These are phyloP conservation scores for Fragilaria crotonensis DNA, from an alignment of 108 stramenopile species.

Conservation along the genomic window DNA sequence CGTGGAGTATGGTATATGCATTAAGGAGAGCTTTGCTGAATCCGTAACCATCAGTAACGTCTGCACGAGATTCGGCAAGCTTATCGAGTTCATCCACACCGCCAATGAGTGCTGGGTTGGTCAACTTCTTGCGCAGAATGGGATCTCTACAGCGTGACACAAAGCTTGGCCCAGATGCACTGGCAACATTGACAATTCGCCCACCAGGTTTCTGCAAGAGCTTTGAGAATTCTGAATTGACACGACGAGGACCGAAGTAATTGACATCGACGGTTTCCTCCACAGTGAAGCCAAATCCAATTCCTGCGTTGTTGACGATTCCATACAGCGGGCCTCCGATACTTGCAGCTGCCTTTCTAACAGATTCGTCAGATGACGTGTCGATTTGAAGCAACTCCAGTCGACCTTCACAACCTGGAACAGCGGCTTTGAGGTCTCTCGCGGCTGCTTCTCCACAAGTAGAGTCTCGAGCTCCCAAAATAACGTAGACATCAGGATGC, in stretches of 20 bases:
- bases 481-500: constrained; percentile 39
- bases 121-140: constrained; percentile 7
- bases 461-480: constrained; percentile 34
- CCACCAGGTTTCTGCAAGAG: constrained; percentile 24
- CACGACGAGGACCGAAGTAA: constrained; percentile 47
- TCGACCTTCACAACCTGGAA: constrained; percentile 3
- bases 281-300: constrained; percentile 22
- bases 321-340: constrained; percentile 29
- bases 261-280: constrained; percentile 36
- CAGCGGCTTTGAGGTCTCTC: background rate
- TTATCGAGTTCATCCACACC: constrained; percentile 10
- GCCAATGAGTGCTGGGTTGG: constrained; percentile 13
- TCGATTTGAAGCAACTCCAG: constrained; percentile 41
- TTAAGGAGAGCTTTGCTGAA: constrained; percentile 46
- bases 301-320: constrained; percentile 61
- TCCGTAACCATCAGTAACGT: constrained; percentile 19
- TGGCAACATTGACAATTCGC: constrained; percentile 54
- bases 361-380: constrained; percentile 27
- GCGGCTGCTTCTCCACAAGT: constrained; percentile 26
- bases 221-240: constrained; percentile 34
- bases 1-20: constrained; percentile 39
- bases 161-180: constrained; percentile 39
- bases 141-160: constrained; percentile 6
- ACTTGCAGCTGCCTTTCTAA: constrained; percentile 26
- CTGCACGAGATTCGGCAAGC: constrained; percentile 12